Evolutionary conservation across 2,329 filamentous ascomycete species (phyloP), one percentile per base, ranked within the genome.

Genomic region (Shiraia bambusicola): DNA sequence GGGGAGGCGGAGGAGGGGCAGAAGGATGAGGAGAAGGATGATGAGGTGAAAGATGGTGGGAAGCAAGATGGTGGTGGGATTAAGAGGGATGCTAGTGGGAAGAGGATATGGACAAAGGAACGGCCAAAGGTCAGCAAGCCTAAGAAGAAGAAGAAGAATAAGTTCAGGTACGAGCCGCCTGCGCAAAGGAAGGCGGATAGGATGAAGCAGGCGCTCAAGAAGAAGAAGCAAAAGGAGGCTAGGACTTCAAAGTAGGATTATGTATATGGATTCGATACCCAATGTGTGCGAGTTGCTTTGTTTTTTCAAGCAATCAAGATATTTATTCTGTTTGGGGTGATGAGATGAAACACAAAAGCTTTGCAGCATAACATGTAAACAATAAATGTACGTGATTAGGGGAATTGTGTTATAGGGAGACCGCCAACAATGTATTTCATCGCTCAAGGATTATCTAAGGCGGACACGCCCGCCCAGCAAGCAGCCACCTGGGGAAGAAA

Each of bases 161-260:
- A 91, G 71, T 97, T 97, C 65, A 82, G 88, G 50, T 98, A 98
- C 69, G 89, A 97, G 72, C 87, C 79, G 49, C 95, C 95, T 72
- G 72, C 83, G 24, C 92, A 96, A 58, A 80, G 93, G 61, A 87
- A 79, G 62, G 60, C 75, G 24, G 76, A 77, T 30, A 71, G 76
- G 51, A 66, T 73, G 40, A 84, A 88, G 67, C 72, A 91, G 58
- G 81, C 82, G 34, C 73, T 80, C 53, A 82, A 79, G 61, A 94
- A 88, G 68, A 79, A 81, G 57, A 88, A 81, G 67, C 80, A 82
- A 54, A 88, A 84, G 52, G 81, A 80, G 58, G 73, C 73, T 33
- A 71, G 79, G 48, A 69, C 69, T 55, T 70, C 65, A 40, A 65
- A 63, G 30, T 50, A 50, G n/a, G 29, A 26, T 19, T 28, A 38